A percentile compares a stretch with the other conserved stretches of the same genome.
Conservation (phyloP, 768 basidiomycete species). For the Lentinula sp. region DNA sequence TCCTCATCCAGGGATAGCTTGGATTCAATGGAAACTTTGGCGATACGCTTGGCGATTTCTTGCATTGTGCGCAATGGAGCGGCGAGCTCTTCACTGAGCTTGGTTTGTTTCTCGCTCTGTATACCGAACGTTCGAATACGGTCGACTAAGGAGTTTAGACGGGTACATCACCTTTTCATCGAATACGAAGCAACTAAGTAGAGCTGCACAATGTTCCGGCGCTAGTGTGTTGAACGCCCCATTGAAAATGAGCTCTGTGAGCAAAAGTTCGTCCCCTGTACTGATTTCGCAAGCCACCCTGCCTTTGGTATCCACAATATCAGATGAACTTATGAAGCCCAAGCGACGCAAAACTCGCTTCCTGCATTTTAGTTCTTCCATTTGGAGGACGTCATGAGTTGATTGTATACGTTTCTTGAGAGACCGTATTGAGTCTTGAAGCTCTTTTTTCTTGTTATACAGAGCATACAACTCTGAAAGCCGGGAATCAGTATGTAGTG, state of each 20-base stretch:
- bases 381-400: conserved; percentile 88
- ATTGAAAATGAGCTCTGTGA: conserved; percentile 97
- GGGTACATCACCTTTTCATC: conserved; percentile 70
- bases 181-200: conserved; percentile 98
- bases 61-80: conserved; percentile 92
- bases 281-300: conserved; percentile 98
- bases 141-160: neutral
- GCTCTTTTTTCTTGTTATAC: conserved; percentile 71
- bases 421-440: conserved; percentile 61
- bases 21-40: conserved; percentile 93
- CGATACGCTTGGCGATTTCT: conserved; percentile 90
- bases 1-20: conserved; percentile 87
- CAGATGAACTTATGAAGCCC: conserved; percentile 81
- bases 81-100: conserved; percentile 89
- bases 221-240: conserved; percentile 87
- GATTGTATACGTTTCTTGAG: conserved; percentile 84
- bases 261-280: conserved; percentile 90
- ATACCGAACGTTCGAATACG: conserved; percentile 9
- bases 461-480: conserved; percentile 77
- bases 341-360: conserved; percentile 91
- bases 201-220: conserved; percentile 88
- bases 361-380: conserved; percentile 93
- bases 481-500: conserved; percentile 71
- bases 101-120: conserved; percentile 80
- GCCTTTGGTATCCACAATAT: conserved; percentile 98